A percentile compares a stretch with the other conserved stretches of the same genome.
Evolutionary conservation across 2,329 filamentous ascomycete genomes (phyloP).

Genomic region (Fusarium buharicum): DNA sequence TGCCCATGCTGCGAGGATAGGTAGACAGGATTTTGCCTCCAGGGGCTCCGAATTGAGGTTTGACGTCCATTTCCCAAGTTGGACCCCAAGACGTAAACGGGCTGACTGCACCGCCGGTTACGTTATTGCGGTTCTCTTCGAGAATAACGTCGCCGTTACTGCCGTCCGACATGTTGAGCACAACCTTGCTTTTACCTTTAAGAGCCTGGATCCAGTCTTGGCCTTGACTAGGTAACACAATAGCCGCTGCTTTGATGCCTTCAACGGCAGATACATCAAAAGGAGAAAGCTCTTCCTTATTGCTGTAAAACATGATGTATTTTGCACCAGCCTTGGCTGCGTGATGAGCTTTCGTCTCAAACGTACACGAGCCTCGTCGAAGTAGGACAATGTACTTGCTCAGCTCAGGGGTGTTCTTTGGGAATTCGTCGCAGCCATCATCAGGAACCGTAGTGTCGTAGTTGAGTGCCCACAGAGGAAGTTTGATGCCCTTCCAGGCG

Average conservation of each 20-base stretch:
- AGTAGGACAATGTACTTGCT: background rate
- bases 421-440: background rate
- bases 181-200: background rate
- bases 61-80: background rate
- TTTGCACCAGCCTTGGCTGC: background rate
- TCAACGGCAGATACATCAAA: background rate
- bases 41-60: slow-evolving; percentile 2
- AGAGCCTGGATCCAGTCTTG: background rate
- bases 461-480: background rate
- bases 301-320: background rate
- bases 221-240: background rate
- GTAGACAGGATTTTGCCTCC: slow-evolving; percentile 2
- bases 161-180: background rate
- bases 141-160: background rate
- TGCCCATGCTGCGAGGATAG: background rate
- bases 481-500: background rate
- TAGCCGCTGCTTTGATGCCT: background rate
- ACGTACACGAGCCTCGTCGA: background rate
- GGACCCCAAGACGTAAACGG: background rate
- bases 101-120: background rate
- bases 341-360: background rate
- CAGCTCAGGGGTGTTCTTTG: background rate
- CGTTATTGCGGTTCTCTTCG: background rate
- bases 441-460: background rate
- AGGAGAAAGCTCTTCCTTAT: background rate